Percentiles rank a stretch among this genome's conserved stretches.
Conservation (phyloP, 1,284 basidiomycete genomes). For the Rhodotorula sp. region DNA sequence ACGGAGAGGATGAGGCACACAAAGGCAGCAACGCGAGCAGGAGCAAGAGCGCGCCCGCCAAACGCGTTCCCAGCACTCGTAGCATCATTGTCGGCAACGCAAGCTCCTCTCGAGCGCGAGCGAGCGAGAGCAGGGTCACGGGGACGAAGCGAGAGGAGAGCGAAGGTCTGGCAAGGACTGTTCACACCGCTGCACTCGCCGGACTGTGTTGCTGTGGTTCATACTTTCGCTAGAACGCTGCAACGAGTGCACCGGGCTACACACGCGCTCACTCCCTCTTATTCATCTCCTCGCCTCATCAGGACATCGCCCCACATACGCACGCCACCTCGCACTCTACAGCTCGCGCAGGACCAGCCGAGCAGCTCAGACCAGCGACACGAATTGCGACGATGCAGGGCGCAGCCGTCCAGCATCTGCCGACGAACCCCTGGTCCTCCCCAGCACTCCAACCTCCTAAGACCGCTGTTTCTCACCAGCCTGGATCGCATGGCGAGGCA, state of each 20-base stretch:
- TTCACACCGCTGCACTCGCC: background rate
- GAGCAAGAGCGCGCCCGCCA: background rate
- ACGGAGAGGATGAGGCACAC: background rate
- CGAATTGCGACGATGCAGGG: no score
- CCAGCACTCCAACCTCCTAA: background rate
- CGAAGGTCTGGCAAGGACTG: background rate
- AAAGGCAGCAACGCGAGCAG: background rate
- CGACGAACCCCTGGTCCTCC: background rate
- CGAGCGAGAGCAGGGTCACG: background rate
- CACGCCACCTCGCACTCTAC: background rate
- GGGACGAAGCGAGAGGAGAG: background rate
- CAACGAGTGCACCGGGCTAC: no score
- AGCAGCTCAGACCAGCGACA: no score
- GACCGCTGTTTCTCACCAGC: no score
- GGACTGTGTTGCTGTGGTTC: no score
- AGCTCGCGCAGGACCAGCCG: background rate
- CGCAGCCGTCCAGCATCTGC: no score
- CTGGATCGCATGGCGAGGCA: no score
- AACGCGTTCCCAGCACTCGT: background rate
- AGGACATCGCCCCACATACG: no score
- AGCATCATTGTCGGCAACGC: background rate
- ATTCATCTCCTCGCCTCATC: no score
- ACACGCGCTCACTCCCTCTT: no score
- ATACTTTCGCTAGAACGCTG: no score
- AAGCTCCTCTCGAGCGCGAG: no score